Evolutionary conservation across 1,139 yeast species (phyloP).

Genomic region (Hemisphaericaspora xylofermentans): DNA sequence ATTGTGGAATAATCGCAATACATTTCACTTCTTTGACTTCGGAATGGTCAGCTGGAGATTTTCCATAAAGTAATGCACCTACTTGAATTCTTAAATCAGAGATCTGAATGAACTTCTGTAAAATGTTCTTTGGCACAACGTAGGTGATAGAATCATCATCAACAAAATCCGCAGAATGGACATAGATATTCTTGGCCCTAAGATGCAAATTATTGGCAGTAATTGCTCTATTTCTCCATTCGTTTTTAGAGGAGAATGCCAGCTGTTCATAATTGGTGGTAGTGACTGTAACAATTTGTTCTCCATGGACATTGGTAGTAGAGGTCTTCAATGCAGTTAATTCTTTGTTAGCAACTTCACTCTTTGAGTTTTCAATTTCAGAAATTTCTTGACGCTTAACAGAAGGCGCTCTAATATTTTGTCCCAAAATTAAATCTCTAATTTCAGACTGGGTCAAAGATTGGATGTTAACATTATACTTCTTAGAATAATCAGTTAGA

Average conservation of each 20-base stretch:
- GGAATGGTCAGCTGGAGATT: conserved; percentile 58
- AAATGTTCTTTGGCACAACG: conserved; percentile 77
- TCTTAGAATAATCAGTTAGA: conserved; percentile 78
- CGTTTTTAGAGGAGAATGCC: conserved; percentile 78
- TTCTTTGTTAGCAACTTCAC: conserved; percentile 32
- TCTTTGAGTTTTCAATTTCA: conserved; percentile 58
- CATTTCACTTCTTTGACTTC: conserved; percentile 76
- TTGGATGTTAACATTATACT: conserved; percentile 81
- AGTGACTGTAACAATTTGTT: conserved; percentile 90
- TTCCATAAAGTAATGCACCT: conserved; percentile 79
- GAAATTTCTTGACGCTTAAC: conserved; percentile 75
- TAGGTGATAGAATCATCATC: conserved; percentile 59
- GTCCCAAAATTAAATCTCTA: conserved; percentile 91
- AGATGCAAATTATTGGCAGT: conserved; percentile 71
- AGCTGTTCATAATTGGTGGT: conserved; percentile 87
- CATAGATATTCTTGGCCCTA: conserved; percentile 75
- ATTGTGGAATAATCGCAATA: conserved; percentile 83
- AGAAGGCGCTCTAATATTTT: conserved; percentile 89
- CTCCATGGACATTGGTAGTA: conserved; percentile 92
- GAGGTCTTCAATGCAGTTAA: conserved; percentile 80
- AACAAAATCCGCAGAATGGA: conserved; percentile 53
- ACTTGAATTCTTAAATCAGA: conserved; percentile 82
- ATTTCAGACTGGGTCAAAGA: conserved; percentile 92
- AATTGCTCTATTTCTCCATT: conserved; percentile 89
- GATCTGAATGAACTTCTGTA: conserved; percentile 75